Conservation (phyloP, 2,329 filamentous ascomycete species). For the Penicillium brasilianum region DNA sequence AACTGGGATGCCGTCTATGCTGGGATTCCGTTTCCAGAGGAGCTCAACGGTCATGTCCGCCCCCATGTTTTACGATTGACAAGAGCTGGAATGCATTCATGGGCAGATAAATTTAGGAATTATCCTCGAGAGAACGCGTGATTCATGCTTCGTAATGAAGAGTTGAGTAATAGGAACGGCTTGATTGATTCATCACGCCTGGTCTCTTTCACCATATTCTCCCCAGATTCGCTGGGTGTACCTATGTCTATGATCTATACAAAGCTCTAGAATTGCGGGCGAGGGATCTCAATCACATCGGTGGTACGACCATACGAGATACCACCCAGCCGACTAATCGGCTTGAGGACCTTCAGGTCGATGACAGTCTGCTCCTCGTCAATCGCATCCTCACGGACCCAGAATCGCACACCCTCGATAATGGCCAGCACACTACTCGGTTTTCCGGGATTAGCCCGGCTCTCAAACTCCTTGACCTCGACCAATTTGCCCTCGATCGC, state of each 20-base stretch:
- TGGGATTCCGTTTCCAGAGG: too few species aligned
- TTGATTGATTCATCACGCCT: not conserved
- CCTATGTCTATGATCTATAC: not conserved
- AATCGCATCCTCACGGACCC: slow-evolving; percentile 86
- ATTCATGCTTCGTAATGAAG: not conserved
- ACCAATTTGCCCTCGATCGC: slow-evolving; percentile 80
- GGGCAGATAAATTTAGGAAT: not conserved
- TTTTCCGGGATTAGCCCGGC: slow-evolving; percentile 69
- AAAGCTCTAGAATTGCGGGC: slow-evolving; percentile 32
- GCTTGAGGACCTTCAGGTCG: slow-evolving; percentile 75
- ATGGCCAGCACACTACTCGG: slow-evolving; percentile 76
- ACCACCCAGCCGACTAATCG: slow-evolving; percentile 79
- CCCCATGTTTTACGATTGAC: not conserved
- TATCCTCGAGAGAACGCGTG: not conserved
- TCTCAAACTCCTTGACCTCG: slow-evolving; percentile 77
- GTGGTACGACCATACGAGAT: slow-evolving; percentile 79
- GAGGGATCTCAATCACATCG: slow-evolving; percentile 72
- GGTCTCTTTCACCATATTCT: not conserved
- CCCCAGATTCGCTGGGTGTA: not conserved
- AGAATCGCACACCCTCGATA: slow-evolving; percentile 84
- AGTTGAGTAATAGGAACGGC: not conserved
- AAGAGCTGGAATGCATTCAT: not conserved
- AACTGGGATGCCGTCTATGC: slow-evolving; percentile 1
- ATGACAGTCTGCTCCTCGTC: slow-evolving; percentile 76
- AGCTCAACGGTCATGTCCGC: not conserved